These are phyloP conservation scores for Plasmodium vinckei DNA, from an alignment of 169 alveolate species.

Conservation along the genomic window DNA sequence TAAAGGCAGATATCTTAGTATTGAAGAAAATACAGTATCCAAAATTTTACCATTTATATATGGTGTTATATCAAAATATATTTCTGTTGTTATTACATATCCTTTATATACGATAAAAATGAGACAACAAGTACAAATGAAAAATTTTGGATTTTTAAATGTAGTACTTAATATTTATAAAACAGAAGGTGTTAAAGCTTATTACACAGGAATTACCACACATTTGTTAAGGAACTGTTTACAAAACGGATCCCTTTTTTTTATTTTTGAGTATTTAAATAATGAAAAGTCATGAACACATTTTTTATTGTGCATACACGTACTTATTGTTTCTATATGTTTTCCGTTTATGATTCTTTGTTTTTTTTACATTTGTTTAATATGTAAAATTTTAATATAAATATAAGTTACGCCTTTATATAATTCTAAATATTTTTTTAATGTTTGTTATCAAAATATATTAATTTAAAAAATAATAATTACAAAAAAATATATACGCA, in stretches of 20 bases:
- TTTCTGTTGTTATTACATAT: slow-evolving; percentile 66
- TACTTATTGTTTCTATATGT: not conserved
- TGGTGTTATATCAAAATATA: slow-evolving; percentile 64
- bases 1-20: not conserved
- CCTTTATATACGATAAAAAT: slow-evolving; percentile 69
- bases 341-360: slow-evolving; percentile 11
- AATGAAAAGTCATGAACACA: slow-evolving; percentile 3
- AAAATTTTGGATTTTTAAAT: slow-evolving; percentile 40
- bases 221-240: slow-evolving; percentile 68
- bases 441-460: too few species aligned
- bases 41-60: slow-evolving; percentile 55
- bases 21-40: slow-evolving; percentile 33
- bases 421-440: too few species aligned
- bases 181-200: slow-evolving; percentile 55
- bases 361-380: not conserved
- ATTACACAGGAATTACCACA: slow-evolving; percentile 65
- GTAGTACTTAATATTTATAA: slow-evolving; percentile 58
- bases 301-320: not conserved
- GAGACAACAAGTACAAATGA: slow-evolving; percentile 77
- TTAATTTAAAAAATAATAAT: too few species aligned
- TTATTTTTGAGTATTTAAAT: slow-evolving; percentile 71
- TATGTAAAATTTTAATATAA: too few species aligned
- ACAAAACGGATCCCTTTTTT: slow-evolving; percentile 74
- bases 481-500: too few species aligned
- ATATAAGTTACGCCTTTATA: too few species aligned